Evolutionary conservation across 1,139 yeast species (phyloP).

Genomic region (Candida frijolesensis): DNA sequence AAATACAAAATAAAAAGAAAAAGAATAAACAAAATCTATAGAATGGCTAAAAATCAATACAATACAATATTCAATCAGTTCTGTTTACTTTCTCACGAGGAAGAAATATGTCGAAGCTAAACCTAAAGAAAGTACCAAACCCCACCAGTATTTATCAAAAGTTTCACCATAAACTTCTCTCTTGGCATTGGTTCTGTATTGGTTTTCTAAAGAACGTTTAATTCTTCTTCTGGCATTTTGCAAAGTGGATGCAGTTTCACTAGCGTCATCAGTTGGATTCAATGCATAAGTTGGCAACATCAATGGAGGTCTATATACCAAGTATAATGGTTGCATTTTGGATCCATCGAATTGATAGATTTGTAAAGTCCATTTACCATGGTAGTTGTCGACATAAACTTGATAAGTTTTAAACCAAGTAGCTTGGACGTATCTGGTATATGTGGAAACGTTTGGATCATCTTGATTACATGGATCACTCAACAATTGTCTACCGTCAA

Average conservation of each 20-base stretch:
- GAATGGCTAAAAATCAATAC: too few relatives aligned
- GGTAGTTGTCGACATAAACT: slow-evolving; percentile 71
- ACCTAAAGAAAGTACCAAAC: slow-evolving; percentile 33
- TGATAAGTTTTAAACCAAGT: slow-evolving; percentile 61
- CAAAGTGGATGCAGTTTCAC: slow-evolving; percentile 41
- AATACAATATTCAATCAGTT: too few relatives aligned
- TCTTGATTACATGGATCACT: slow-evolving; percentile 78
- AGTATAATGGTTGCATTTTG: slow-evolving; percentile 80
- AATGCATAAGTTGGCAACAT: slow-evolving; percentile 93
- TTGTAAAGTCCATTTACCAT: slow-evolving; percentile 77
- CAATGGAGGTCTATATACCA: slow-evolving; percentile 91
- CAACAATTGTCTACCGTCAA: slow-evolving; percentile 90
- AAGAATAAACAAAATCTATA: too few relatives aligned
- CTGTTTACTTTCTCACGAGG: slow-evolving; percentile 17
- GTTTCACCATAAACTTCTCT: slow-evolving; percentile 42
- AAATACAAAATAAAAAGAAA: too few relatives aligned
- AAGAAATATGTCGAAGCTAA: slow-evolving; percentile 26
- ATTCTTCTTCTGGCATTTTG: slow-evolving; percentile 39
- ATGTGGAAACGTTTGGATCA: slow-evolving; percentile 46
- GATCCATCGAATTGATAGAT: slow-evolving; percentile 83
- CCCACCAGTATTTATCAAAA: slow-evolving; percentile 51
- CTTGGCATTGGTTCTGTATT: slow-evolving; percentile 75
- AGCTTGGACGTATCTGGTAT: slow-evolving; percentile 70
- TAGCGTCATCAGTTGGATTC: slow-evolving; percentile 71
- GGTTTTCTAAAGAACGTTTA: slow-evolving; percentile 77